Base-by-base conservation (phyloP, 1,284 basidiomycete genomes). In the Exobasidium cylindrosporum region DNA sequence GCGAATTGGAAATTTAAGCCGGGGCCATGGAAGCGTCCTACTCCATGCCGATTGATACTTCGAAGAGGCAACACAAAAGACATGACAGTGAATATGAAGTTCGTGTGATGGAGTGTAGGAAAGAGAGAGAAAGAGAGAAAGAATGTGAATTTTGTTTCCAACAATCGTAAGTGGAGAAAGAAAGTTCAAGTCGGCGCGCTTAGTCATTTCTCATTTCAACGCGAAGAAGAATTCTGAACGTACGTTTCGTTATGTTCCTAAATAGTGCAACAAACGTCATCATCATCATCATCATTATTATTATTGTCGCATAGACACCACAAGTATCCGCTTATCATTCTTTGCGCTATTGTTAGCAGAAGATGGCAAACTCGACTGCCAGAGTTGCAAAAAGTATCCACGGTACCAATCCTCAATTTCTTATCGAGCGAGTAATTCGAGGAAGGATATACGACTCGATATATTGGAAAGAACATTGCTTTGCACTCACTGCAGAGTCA, bases 371-470 rank as follows among this genome's bases (percentile, higher is more conserved):
- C 79, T 92, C 90, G 28, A 96, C 92, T 24, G 85, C 91, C 67
- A 85, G 85, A 58, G 89, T 89, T 26, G 91, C 92, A 29, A 83
- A 85, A 47, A 85, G 89, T 30, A 90, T 98, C 70, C 95, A 97
- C 78, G 95, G 96, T 53, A 90, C 92, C 72, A 95, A 94, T 26
- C 67, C 63, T 24, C 79, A 97, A 91, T 93, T 88, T 82, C 84
- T 99, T 78, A 89, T 99, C 53, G 96, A 98, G 84, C 96, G 93
- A 60, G 90, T 97, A 66, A 93, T 98, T 69, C 87, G 96, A 53
- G 90, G 89, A 74, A 87, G 96, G 62, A 97, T 99, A 66, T 98
- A 97, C 83, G 95, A 97, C 80, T 90, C 90, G 0, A 82, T 85
- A 17, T 99, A 87, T 82, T 99, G 96, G 96, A 98, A 97, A 81